These are phyloP conservation scores for Mycena capillaripes DNA, from an alignment of 768 basidiomycete genomes.

Conservation along the genomic window DNA sequence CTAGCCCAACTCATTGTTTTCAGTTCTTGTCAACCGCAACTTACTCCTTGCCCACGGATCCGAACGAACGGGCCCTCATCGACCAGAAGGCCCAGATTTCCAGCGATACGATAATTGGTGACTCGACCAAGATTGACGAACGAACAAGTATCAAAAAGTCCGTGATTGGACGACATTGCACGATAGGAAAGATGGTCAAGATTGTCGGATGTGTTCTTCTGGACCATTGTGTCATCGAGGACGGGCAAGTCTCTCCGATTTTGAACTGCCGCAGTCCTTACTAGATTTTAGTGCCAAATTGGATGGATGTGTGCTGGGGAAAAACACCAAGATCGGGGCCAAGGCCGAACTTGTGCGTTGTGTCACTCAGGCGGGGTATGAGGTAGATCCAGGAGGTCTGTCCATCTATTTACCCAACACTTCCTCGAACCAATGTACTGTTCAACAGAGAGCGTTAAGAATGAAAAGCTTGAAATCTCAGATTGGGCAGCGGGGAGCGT, in stretches of 20 bases:
- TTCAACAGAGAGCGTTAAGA: slow-evolving; percentile 63
- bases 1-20: background rate
- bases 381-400: slow-evolving; percentile 74
- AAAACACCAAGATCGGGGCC: slow-evolving; percentile 77
- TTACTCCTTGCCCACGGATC: slow-evolving; percentile 70
- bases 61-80: slow-evolving; percentile 76
- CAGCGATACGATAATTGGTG: slow-evolving; percentile 83
- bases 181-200: slow-evolving; percentile 88
- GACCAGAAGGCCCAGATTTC: slow-evolving; percentile 90
- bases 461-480: slow-evolving; percentile 69
- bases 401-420: background rate
- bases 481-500: slow-evolving; percentile 59
- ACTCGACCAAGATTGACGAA: slow-evolving; percentile 87
- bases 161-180: slow-evolving; percentile 85
- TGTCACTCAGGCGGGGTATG: slow-evolving; percentile 84
- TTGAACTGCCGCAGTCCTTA: background rate
- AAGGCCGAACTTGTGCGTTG: slow-evolving; percentile 79
- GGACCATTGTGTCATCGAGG: slow-evolving; percentile 90
- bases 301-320: slow-evolving; percentile 83
- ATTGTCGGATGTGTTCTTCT: slow-evolving; percentile 86
- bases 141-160: slow-evolving; percentile 85
- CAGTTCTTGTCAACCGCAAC: slow-evolving; percentile 68
- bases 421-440: background rate
- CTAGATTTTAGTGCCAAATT: slow-evolving; percentile 71
- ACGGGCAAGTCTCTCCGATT: slow-evolving; percentile 71